Evolutionary conservation across 2,329 filamentous ascomycete genomes (phyloP), one percentile per base, ranked within the genome.

Genomic region (Exutisphaerella laricina): DNA sequence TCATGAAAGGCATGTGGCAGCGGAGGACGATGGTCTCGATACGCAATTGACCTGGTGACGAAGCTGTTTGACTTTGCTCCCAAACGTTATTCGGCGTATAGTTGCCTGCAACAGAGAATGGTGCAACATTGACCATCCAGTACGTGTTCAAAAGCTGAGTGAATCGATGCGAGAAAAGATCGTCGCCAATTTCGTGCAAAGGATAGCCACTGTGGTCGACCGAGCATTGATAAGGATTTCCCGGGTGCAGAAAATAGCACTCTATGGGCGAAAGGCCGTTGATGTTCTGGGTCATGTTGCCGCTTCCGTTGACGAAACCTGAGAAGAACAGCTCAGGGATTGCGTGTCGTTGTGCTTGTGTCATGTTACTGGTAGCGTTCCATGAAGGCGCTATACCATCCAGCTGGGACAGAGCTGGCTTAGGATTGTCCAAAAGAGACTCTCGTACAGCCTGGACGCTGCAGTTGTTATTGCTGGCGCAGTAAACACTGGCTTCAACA

Each of bases 81-180:
- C 16, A 25, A n/a, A 39, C 33, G 29, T 17, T 23, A 10, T 36
- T 21, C 20, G 31, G 30, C 16, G 39, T 21, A 28, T 46, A 36
- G n/a, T 34, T 36, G 1, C 43, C 40, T 8, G 41, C 39, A 10
- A 51, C 20, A 3, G 44, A 34, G 20, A 26, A 49, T 2, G 48
- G 51, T 14, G 39, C 46, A 6, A 42, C 31, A 13, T 39, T 46
- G 18, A 20, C 25, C n/a, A 50, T 33, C 51, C 51, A 54, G 37
- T 48, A 49, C 6, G 51, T 54, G 41, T 54, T 54, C 3, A 54
- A 13, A 9, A 54, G 42, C 38, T 54, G 51, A 5, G 46, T 46
- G 6, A 51, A 25, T 5, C 51, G 43, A 2, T 36, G 25, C 6
- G 51, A 51, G 41, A 51, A 46, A 5, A 48, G 42, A 8, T 40